Evolutionary conservation across 192 early-diverging fungal genomes (phyloP), one percentile per base, ranked within the genome.

Genomic region (Kappamyces sp.): DNA sequence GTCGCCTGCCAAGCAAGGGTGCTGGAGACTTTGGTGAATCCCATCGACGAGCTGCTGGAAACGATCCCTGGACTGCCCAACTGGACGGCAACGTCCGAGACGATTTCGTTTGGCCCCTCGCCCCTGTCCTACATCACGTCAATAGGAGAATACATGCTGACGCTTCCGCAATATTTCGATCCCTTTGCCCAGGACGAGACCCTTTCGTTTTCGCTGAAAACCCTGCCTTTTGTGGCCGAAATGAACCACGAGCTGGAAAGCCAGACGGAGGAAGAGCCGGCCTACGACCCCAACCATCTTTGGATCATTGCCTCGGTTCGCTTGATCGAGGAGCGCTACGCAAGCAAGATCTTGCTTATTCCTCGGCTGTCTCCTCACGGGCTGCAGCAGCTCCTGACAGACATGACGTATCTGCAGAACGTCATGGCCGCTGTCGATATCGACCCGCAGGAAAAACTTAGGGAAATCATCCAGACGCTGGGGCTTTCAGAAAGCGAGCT

Each of bases 271-370:
- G 61, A 47, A 13, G 48, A 40, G 6, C 64, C 49, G 12, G 58
- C 43, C 10, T 64, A 63, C 8, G 59, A 60, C 9, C 62, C 83
- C 37, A 69, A 69, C 33, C 78, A 87, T 51, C 61, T 81, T 6
- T 91, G 89, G 89, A 87, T 86, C 37, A 77, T 76, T 5, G 77
- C 85, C 0, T 55, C 88, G 1, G 73, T 83, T 1, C 69, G 84
- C n/a, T 84, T 77, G 0, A 71, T 73, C 0, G 87, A 87, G 80
- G 55, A 61, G 10, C 61, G 69, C 8, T 65, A 71, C 58, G 52
- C 74, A 31, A 50, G 64, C 0, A 40, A 55, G 7, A 68, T 86
- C 9, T 32, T 69, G 39, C 47, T 52, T 9, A 72, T 84, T 15
- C 64, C 23, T n/a, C 43, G 58, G n/a, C 49, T 83, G 60, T 62